These are phyloP conservation scores for Pichia thaimueangensis DNA, from an alignment of 805 yeast genomes.

Conservation along the genomic window DNA sequence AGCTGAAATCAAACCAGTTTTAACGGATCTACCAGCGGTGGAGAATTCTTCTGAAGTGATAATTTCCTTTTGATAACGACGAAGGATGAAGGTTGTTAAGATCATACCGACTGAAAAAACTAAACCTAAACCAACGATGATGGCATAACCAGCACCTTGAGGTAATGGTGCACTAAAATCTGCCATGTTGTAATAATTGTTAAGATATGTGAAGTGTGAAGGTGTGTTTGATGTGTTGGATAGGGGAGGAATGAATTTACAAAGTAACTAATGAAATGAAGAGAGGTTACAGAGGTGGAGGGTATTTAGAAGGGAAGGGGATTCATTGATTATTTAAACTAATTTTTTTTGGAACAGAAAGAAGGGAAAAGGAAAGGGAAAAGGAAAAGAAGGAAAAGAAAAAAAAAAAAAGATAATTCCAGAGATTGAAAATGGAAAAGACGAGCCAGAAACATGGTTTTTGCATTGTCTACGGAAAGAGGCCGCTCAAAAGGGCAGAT, in stretches of 20 bases:
- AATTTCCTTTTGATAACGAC: conserved; percentile 76
- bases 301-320: no score
- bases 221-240: neutral
- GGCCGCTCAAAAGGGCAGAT: no score
- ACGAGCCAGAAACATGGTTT: no score
- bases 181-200: neutral
- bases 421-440: no score
- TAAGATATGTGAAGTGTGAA: neutral
- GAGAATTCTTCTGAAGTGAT: conserved; percentile 92
- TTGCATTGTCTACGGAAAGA: no score
- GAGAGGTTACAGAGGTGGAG: no score
- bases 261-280: no score
- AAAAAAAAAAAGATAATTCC: no score
- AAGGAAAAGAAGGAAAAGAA: neutral
- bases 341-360: neutral
- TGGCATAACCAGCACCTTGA: conserved; percentile 82
- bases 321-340: no score
- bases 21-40: conserved; percentile 87
- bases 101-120: conserved; percentile 71
- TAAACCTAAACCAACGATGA: conserved; percentile 82
- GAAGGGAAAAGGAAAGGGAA: neutral
- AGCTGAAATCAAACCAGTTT: conserved; percentile 76
- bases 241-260: neutral
- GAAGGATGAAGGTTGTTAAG: conserved; percentile 58
- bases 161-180: conserved; percentile 28